A percentile compares a stretch with the other conserved stretches of the same genome.
These are phyloP conservation scores for Lanzia echinophila DNA, from an alignment of 2,329 filamentous ascomycete species.

Conservation along the genomic window DNA sequence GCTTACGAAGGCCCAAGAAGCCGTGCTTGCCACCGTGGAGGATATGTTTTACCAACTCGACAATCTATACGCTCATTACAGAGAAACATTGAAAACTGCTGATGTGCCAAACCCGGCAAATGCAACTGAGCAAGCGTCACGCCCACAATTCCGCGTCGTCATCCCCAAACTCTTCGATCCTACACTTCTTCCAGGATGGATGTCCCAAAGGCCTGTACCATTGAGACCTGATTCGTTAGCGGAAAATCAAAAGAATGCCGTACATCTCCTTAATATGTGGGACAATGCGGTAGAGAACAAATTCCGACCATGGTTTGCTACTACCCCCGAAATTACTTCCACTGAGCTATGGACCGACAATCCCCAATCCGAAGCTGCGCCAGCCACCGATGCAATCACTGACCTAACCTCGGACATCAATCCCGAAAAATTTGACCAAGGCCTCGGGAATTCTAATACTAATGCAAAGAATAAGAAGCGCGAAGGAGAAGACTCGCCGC, in stretches of 20 bases:
- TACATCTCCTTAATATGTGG: slow-evolving; percentile 44
- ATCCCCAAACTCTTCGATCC: slow-evolving; percentile 48
- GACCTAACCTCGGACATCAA: too few relatives aligned
- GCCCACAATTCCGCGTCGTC: slow-evolving; percentile 41
- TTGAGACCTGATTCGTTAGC: slow-evolving; percentile 40
- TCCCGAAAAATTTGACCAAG: too few relatives aligned
- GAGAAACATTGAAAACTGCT: not conserved
- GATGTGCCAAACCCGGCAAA: not conserved
- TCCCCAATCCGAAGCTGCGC: not conserved
- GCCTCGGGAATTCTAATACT: too few relatives aligned
- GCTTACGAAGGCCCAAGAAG: slow-evolving; percentile 12
- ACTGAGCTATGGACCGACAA: not conserved
- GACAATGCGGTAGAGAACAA: slow-evolving; percentile 38
- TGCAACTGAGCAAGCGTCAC: not conserved
- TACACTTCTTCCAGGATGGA: slow-evolving; percentile 48
- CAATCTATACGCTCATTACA: slow-evolving; percentile 21
- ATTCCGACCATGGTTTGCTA: slow-evolving; percentile 37
- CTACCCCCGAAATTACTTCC: slow-evolving; percentile 13
- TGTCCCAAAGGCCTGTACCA: slow-evolving; percentile 36
- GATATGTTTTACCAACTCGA: slow-evolving; percentile 27
- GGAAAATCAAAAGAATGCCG: slow-evolving; percentile 49
- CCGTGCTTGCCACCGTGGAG: slow-evolving; percentile 16
- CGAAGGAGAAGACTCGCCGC: too few relatives aligned
- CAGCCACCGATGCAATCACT: not conserved
- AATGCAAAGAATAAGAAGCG: too few relatives aligned